Base-by-base conservation (phyloP, 257 asterid species). In the Fraxinus excelsior region DNA sequence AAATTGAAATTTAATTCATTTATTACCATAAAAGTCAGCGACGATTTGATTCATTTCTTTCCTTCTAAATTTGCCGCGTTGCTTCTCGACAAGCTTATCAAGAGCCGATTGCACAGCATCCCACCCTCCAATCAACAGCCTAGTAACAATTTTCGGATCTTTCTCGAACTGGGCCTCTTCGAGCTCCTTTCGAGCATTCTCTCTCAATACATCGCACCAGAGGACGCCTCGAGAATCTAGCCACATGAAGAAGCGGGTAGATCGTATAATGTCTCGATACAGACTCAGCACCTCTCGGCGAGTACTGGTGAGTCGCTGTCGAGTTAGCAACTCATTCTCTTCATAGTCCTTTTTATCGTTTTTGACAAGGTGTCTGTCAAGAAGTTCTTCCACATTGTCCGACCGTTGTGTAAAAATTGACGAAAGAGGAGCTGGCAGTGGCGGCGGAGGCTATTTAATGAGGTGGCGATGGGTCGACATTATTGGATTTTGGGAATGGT, bases 81-180 rank as follows among this genome's bases (percentile, higher is more conserved):
- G 99, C 87, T 91, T 93, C 91, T 93, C 99, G 64, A 88, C 97
- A 66, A 95, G 93, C 89, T 90, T 95, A 76, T 93, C 98, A 70
- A 95, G 71, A 23, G 99, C 97, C 14, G 89, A 77, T 74, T 93
- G 93, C 75, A 95, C 92, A 31, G 97, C 97, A 23, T 95, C 96
- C 38, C 87, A 84, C 7, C 99, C 98, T 38, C 98, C 98, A 78
- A 95, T 90, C 37, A 95, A 79, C 86, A 93, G 75, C 78, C 91
- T 89, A 49, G 97, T 90, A n/a, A 93, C 74, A 7, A 89, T 81
- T 85, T 95, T 94, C 42, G 98, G 94, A 70, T 95, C 99, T 23
- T 83, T 91, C 74, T 93, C 99, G 6, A 90, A 91, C 35, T 96
- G 89, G 14, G 98, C 94, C 46, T 81, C 91, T 82, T 95, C 98